These are phyloP conservation scores for Penicillium manginii DNA, from an alignment of 495 filamentous ascomycete species.

Conservation along the genomic window DNA sequence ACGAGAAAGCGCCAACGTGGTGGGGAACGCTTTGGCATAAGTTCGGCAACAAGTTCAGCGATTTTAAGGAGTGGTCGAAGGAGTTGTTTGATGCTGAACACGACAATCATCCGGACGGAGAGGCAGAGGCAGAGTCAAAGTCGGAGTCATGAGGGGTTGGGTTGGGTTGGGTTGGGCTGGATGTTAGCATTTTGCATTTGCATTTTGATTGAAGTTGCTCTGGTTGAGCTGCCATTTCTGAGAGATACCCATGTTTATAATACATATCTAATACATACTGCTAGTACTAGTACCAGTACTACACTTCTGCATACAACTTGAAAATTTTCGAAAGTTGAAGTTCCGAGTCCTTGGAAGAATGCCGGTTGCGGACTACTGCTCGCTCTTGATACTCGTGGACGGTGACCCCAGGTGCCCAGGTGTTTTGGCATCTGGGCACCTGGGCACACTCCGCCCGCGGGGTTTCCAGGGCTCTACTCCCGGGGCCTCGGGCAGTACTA, in stretches of 20 bases:
- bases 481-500: no score
- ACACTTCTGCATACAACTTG: background rate
- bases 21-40: slow-evolving; percentile 39
- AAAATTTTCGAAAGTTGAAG: background rate
- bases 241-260: slow-evolving; percentile 28
- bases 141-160: background rate
- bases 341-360: no score
- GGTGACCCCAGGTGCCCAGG: no score
- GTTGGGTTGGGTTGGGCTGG: no score
- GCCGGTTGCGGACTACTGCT: no score
- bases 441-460: no score
- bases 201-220: slow-evolving; percentile 9
- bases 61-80: slow-evolving; percentile 43
- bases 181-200: background rate
- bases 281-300: background rate
- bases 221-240: slow-evolving; percentile 11
- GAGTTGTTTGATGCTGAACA: slow-evolving; percentile 40
- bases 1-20: slow-evolving; percentile 37
- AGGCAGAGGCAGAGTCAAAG: background rate
- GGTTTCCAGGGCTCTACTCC: no score
- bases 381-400: no score
- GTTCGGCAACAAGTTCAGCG: slow-evolving; percentile 39
- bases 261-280: slow-evolving; percentile 11
- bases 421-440: no score
- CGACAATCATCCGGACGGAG: slow-evolving; percentile 32